A percentile compares a stretch with the other conserved stretches of the same genome.
Evolutionary conservation across 2,329 filamentous ascomycete genomes (phyloP).

Genomic region (Tolypocladium sp.): DNA sequence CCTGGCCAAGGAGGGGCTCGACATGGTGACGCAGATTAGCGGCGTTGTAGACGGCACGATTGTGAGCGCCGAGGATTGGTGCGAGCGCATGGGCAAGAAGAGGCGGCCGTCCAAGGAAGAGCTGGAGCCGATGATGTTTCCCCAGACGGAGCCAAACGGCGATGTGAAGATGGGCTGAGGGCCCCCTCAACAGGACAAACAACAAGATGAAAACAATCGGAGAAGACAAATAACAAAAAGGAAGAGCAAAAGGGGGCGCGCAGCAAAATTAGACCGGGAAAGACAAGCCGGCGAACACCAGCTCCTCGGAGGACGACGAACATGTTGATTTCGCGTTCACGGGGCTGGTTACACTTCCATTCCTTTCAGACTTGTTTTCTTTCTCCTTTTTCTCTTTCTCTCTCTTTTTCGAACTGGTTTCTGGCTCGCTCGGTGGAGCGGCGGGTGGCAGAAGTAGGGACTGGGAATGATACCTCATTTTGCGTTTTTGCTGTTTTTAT

Average conservation of each 20-base stretch:
- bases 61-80: slow-evolving; percentile 85
- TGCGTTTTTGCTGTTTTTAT: not conserved
- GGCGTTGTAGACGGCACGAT: slow-evolving; percentile 84
- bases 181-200: not conserved
- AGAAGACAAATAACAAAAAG: not conserved
- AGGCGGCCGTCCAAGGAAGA: slow-evolving; percentile 15
- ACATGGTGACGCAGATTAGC: slow-evolving; percentile 90
- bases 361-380: not conserved
- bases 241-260: not conserved
- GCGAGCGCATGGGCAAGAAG: slow-evolving; percentile 58
- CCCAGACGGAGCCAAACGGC: slow-evolving; percentile 1
- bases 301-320: not conserved
- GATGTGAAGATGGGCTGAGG: slow-evolving; percentile 16
- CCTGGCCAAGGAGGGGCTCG: slow-evolving; percentile 80
- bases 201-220: not conserved
- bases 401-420: not conserved
- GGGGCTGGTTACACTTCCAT: not conserved
- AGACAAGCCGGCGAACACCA: not conserved
- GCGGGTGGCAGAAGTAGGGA: not conserved
- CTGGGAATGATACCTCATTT: not conserved
- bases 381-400: not conserved
- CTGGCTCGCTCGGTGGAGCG: not conserved
- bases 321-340: not conserved
- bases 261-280: not conserved
- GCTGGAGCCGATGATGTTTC: slow-evolving; percentile 9